A percentile compares a stretch with the other conserved stretches of the same genome.
These are phyloP conservation scores for Fusarium euwallaceae DNA, from an alignment of 2,329 filamentous ascomycete genomes.

Conservation along the genomic window DNA sequence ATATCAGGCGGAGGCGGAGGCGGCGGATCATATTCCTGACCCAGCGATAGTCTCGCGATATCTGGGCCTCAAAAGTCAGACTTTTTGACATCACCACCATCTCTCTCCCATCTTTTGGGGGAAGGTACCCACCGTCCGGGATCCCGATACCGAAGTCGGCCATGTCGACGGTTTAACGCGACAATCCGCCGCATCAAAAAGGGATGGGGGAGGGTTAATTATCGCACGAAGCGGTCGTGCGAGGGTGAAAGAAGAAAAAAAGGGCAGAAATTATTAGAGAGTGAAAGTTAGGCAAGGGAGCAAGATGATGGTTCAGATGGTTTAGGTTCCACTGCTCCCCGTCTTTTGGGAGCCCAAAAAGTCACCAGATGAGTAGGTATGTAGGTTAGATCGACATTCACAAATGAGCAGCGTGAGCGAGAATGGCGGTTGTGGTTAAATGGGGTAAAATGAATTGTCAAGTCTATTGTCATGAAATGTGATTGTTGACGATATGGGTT, in stretches of 20 bases:
- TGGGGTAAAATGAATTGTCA: neutral
- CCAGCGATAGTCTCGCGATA: constrained; percentile 58
- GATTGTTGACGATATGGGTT: constrained; percentile 19
- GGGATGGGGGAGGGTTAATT: neutral
- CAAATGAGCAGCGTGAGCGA: neutral
- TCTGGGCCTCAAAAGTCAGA: constrained; percentile 51
- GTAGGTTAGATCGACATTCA: neutral
- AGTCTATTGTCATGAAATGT: constrained; percentile 1
- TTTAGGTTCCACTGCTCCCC: constrained; percentile 25
- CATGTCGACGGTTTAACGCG: constrained; percentile 43
- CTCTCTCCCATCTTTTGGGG: constrained; percentile 7
- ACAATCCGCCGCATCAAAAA: constrained; percentile 35
- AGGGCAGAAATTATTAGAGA: constrained; percentile 15
- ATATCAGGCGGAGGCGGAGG: constrained; percentile 56
- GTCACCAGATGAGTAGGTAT: neutral
- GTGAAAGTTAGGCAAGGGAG: constrained; percentile 29
- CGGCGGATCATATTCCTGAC: constrained; percentile 48
- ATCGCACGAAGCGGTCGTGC: constrained; percentile 1
- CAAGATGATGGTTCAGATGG: constrained; percentile 17
- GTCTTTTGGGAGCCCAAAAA: constrained; percentile 10
- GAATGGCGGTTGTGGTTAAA: neutral
- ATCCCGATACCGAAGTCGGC: constrained; percentile 52
- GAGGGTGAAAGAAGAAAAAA: neutral
- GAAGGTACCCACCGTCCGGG: constrained; percentile 51
- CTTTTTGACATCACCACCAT: constrained; percentile 15